Base-by-base conservation (phyloP, 805 yeast species). In the Starmerella etchellsii region DNA sequence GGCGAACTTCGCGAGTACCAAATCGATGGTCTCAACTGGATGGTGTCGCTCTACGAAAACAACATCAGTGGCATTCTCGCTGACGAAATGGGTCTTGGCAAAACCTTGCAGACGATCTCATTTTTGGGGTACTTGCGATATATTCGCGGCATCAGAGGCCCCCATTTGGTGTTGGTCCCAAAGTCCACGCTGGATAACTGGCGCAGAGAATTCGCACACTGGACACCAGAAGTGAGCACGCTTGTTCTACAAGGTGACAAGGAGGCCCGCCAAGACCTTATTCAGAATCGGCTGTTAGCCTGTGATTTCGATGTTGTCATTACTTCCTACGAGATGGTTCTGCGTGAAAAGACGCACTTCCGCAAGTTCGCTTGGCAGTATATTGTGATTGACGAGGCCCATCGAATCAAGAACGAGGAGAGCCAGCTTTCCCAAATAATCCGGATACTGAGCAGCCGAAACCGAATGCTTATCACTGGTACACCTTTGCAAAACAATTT, bases 71-170 rank as follows among this genome's bases (percentile, higher is more conserved):
- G 98, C 18, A 91, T 88, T 34, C 64, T 88, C 37, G 98, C 98
- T 11, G 98, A 88, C 62, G 98, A 88, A 59, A 88, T 91, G 98
- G 98, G 98, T 2, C 68, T 88, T 31, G 98, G 98, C 42, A 88
- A 88, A 61, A 88, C 98, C 4, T 65, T 91, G 42, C 98, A 88
- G 62, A 88, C 97, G 0, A 84, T 88, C 35, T 74, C 97, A 1
- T 91, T 88, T 53, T 63, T 88, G 36, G 97, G 96, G 0, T 84
- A 81, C 57, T 62, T 91, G 45, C 71, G 96, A 48, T 84, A 83
- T 56, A 66, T 77, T 40, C 76, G 76, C 52, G 71, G 75, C 23
- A 71, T 87, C 14, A 80, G 78, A 46, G 98, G 98, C 0, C 98
- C 98, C 0, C 83, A 79, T 55, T 73, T 91, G 34, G 76, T 91